Percentiles rank a stretch among this genome's conserved stretches.
phyloP scores from a whole-genome alignment of 768 basidiomycete species.

The Macrolepiota albuminosa region DNA sequence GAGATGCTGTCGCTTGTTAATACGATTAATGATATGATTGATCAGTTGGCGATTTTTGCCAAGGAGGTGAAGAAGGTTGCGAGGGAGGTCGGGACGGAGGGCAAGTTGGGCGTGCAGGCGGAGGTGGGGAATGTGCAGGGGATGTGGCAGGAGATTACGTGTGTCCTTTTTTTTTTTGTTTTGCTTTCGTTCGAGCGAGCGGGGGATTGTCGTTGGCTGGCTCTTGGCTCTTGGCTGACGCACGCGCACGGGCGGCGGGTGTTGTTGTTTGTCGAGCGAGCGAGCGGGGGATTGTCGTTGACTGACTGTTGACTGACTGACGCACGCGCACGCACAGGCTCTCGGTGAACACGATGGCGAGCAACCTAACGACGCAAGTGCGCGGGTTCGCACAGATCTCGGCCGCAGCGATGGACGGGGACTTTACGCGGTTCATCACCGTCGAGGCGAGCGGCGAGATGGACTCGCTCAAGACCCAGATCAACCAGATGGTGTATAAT shows the following conservation, averaged over 20 bases:
- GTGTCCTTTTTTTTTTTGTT: conserved; percentile 1
- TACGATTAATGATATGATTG: conserved; percentile 90
- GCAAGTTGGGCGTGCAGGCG: conserved; percentile 97
- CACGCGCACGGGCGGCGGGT: no score
- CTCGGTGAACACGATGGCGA: conserved; percentile 98
- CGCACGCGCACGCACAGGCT: conserved; percentile 40
- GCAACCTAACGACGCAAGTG: conserved; percentile 95
- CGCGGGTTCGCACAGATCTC: conserved; percentile 99
- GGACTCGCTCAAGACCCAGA: conserved; percentile 98
- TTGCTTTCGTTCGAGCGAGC: no score
- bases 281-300: no score
- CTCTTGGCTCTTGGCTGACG: no score
- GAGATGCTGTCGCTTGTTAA: conserved; percentile 96
- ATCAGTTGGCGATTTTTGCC: conserved; percentile 53
- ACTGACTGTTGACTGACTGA: not conserved
- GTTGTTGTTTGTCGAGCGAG: no score
- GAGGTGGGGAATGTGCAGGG: conserved; percentile 97
- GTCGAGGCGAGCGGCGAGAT: conserved; percentile 98
- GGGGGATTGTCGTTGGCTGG: not conserved
- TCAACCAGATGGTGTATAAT: conserved; percentile 99
- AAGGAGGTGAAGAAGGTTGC: conserved; percentile 89
- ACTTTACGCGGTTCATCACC: conserved; percentile 98
- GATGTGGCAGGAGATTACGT: conserved; percentile 99
- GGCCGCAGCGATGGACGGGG: conserved; percentile 97
- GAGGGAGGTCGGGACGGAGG: conserved; percentile 95